Base-by-base conservation (phyloP, 495 filamentous ascomycete genomes). In the Daldinia caldariorum region DNA sequence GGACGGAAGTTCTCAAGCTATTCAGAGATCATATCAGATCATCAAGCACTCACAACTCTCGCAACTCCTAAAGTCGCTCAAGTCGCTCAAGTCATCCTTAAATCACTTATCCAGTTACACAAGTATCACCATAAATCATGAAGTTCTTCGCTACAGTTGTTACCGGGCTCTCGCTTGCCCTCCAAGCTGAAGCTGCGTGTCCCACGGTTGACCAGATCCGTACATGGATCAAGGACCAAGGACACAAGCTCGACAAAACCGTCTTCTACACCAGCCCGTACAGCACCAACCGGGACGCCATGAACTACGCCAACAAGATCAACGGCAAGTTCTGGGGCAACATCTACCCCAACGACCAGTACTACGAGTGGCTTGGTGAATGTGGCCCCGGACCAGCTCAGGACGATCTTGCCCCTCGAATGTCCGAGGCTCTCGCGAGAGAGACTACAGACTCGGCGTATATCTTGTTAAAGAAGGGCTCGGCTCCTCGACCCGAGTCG, bases 301-400 rank as follows among this genome's bases (percentile, higher is more conserved):
- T 47, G 43, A 47, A 47, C 43, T 47, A 47, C 14, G 43, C 43
- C 43, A 22, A 13, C 9, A 22, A 22, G 9, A 47, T 47, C 43
- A 47, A 47, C 43, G 43, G 43, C 12, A 47, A 47, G 18, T 47
- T 47, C 43, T 47, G 43, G 43, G 43, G 43, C 10, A 47, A 47
- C 9, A 20, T 47, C 8, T 47, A 47, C 43, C 43, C 43, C 1
- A 47, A 47, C 14, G 18, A 47, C 3, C 43, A 47, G 5, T 47
- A 22, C 8, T 47, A 47, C 10, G 16, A 47, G 16, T 47, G 43
- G 43, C 43, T 47, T 20, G 43, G 18, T 20, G 43, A 47, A 0
- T 47, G 43, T 5, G 43, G 43, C 16, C 43, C 43, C 2, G 43
- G 43, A 3, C 1, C 43, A 1, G 43, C 18, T 10, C 43, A 47